Evolutionary conservation across 2,329 filamentous ascomycete species (phyloP).

Genomic region (Xylaria sp.): DNA sequence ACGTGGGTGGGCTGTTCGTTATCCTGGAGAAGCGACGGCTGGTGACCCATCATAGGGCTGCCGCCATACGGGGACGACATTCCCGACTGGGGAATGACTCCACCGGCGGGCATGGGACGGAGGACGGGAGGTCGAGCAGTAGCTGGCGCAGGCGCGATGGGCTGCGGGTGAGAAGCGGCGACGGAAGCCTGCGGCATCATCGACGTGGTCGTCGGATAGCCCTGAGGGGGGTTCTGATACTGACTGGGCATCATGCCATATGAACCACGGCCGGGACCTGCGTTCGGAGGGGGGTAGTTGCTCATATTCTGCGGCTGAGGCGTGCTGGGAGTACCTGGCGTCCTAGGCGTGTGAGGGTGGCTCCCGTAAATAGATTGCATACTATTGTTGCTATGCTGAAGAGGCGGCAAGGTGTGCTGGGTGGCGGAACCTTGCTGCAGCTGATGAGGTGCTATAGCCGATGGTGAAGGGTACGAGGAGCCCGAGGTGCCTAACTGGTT

Average conservation of each 20-base stretch:
- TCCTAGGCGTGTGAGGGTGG: conserved; percentile 70
- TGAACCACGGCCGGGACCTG: conserved; percentile 55
- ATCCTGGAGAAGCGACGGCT: conserved; percentile 64
- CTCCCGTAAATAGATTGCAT: conserved; percentile 67
- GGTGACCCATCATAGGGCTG: conserved; percentile 63
- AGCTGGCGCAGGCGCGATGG: conserved; percentile 77
- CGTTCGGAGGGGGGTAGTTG: conserved; percentile 46
- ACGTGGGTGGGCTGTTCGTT: conserved; percentile 83
- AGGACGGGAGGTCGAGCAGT: conserved; percentile 68
- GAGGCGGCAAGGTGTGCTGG: conserved; percentile 65
- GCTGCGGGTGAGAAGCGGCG: conserved; percentile 76
- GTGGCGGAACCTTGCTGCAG: conserved; percentile 58
- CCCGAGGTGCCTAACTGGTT: conserved; percentile 66
- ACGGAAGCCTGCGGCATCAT: conserved; percentile 75
- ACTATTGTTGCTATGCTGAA: conserved; percentile 58
- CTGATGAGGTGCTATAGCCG: conserved; percentile 63
- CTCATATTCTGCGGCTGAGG: conserved; percentile 65
- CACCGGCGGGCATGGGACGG: conserved; percentile 76
- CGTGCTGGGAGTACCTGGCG: conserved; percentile 70
- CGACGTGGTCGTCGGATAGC: conserved; percentile 64
- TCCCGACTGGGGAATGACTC: conserved; percentile 67
- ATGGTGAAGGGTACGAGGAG: conserved; percentile 62
- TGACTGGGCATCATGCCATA: conserved; percentile 66
- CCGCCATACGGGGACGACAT: conserved; percentile 70
- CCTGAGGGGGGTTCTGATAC: conserved; percentile 64